A percentile compares a stretch with the other conserved stretches of the same genome.
These are phyloP conservation scores for Lathyrus sativus DNA, from an alignment of 306 rosid species.

Conservation along the genomic window DNA sequence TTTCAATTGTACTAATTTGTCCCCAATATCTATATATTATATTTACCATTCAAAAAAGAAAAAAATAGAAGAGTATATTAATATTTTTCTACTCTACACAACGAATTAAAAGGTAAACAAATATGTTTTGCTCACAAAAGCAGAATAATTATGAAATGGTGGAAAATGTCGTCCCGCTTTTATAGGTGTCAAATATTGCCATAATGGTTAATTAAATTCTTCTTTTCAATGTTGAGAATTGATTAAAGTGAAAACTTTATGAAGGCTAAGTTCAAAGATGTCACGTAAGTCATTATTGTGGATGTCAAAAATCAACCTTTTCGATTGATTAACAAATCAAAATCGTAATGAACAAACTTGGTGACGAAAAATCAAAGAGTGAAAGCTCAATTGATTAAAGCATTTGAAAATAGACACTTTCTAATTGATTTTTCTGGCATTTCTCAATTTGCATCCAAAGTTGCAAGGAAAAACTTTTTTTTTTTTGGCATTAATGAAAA, in stretches of 20 bases:
- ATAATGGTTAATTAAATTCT: constrained; percentile 16
- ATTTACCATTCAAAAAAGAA: too few species aligned
- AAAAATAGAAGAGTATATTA: too few species aligned
- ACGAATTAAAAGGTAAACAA: neutral
- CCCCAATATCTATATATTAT: too few species aligned
- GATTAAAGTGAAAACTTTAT: neutral
- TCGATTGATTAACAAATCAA: constrained; percentile 3
- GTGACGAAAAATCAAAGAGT: neutral
- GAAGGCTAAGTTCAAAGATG: constrained; percentile 16
- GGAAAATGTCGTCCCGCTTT: neutral
- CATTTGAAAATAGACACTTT: too few species aligned
- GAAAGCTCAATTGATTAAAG: constrained; percentile 1
- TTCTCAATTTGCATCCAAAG: too few species aligned
- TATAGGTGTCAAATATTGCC: constrained; percentile 32
- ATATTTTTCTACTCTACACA: neutral
- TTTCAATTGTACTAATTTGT: too few species aligned
- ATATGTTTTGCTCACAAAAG: constrained; percentile 1
- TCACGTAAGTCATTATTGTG: constrained; percentile 22
- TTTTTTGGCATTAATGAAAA: too few species aligned
- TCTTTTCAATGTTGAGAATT: constrained; percentile 17
- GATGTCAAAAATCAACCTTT: constrained; percentile 1
- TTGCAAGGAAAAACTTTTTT: too few species aligned
- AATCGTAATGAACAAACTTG: neutral
- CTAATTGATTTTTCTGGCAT: too few species aligned
- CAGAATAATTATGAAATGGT: constrained; percentile 16